These are phyloP conservation scores for Leccinum variabile DNA, from an alignment of 1,284 basidiomycete species.

Conservation along the genomic window DNA sequence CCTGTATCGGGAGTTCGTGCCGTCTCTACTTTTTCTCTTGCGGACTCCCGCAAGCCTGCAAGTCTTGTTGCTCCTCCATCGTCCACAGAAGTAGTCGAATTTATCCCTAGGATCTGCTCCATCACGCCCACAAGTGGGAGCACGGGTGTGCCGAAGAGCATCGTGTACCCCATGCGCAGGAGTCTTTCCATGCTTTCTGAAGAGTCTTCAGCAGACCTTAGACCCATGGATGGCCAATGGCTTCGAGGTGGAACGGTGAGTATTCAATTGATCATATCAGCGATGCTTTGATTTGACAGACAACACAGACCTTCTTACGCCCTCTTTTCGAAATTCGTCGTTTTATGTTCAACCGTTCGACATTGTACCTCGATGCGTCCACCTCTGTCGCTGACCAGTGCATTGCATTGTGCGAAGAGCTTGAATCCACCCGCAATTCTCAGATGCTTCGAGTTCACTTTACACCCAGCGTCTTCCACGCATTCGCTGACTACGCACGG, in stretches of 20 bases:
- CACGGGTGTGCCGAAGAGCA: constrained; percentile 34
- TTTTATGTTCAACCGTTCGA: constrained; percentile 35
- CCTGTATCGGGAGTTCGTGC: constrained; percentile 11
- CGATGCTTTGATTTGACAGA: not conserved
- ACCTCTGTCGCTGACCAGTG: constrained; percentile 30
- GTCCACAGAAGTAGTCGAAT: constrained; percentile 16
- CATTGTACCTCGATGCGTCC: constrained; percentile 30
- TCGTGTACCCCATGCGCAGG: constrained; percentile 32
- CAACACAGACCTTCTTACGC: constrained; percentile 29
- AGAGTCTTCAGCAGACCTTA: constrained; percentile 27
- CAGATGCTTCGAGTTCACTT: constrained; percentile 32
- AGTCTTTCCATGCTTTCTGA: constrained; percentile 28
- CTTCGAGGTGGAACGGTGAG: constrained; percentile 31
- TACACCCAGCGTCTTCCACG: constrained; percentile 32
- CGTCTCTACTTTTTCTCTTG: constrained; percentile 24
- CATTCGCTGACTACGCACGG: constrained; percentile 28
- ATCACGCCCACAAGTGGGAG: constrained; percentile 33
- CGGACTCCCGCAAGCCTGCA: constrained; percentile 12
- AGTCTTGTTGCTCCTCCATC: constrained; percentile 17
- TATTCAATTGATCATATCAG: not conserved
- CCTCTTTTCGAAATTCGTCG: constrained; percentile 34
- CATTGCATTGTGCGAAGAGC: constrained; percentile 26
- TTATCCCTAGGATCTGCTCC: constrained; percentile 27
- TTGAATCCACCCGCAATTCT: constrained; percentile 24
- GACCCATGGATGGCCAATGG: constrained; percentile 33